Evolutionary conservation across 345 rosid species (phyloP).

Genomic region (Boechera retrofracta): DNA sequence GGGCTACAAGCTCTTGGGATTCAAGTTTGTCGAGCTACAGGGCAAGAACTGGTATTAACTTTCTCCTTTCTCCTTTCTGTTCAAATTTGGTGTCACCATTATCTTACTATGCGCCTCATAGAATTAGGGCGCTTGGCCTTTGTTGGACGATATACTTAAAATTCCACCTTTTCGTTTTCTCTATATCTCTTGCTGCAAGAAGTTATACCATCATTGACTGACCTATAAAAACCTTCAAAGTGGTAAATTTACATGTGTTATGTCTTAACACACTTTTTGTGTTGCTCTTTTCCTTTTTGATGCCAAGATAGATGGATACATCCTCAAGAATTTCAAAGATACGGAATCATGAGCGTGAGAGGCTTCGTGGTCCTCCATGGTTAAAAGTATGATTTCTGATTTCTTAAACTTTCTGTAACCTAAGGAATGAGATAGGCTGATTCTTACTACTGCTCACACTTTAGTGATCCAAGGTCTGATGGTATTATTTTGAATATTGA

Average conservation of each 20-base stretch:
- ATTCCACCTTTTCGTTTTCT: not conserved
- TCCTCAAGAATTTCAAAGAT: slow-evolving; percentile 97
- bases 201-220: slow-evolving; percentile 14
- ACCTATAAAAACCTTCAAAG: slow-evolving; percentile 2
- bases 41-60: slow-evolving; percentile 88
- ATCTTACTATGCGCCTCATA: not conserved
- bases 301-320: slow-evolving; percentile 93
- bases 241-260: slow-evolving; percentile 8
- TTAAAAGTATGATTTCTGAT: slow-evolving; percentile 63
- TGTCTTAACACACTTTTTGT: slow-evolving; percentile 24
- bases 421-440: slow-evolving; percentile 1
- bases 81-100: slow-evolving; percentile 1
- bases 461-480: slow-evolving; percentile 26
- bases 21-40: slow-evolving; percentile 99
- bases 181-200: slow-evolving; percentile 1
- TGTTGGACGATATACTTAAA: not conserved
- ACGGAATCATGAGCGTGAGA: slow-evolving; percentile 83
- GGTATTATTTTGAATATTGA: slow-evolving; percentile 30
- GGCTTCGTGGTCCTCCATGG: slow-evolving; percentile 98
- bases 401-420: not conserved
- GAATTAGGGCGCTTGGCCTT: not conserved
- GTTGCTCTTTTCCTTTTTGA: slow-evolving; percentile 37
- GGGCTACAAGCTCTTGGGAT: slow-evolving; percentile 92
- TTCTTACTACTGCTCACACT: slow-evolving; percentile 22
- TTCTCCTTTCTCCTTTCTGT: slow-evolving; percentile 11